Percentiles rank a stretch among this genome's conserved stretches.
Evolutionary conservation across 176 grass and related monocot species (phyloP).

Genomic region (Carex scoparia): DNA sequence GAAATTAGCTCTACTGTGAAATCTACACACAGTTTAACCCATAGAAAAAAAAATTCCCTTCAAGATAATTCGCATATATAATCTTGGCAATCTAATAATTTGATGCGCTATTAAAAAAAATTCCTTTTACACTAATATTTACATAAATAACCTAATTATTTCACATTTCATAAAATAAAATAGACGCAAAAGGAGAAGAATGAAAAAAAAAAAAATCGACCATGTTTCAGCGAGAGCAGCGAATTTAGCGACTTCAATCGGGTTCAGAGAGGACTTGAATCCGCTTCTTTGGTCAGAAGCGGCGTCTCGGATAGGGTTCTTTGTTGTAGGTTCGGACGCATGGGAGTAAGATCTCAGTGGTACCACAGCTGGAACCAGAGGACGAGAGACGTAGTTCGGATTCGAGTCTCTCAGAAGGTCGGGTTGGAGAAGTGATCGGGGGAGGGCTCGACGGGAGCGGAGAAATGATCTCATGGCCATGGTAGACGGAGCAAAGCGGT

Average conservation of each 20-base stretch:
- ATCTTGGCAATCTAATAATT: background rate
- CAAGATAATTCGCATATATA: background rate
- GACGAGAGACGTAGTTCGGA: background rate
- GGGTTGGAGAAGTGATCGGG: constrained; percentile 2
- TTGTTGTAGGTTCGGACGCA: constrained; percentile 16
- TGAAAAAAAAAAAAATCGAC: constrained; percentile 25
- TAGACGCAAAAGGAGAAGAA: background rate
- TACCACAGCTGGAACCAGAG: constrained; percentile 16
- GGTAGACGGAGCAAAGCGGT: background rate
- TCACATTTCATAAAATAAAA: background rate
- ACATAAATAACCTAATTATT: background rate
- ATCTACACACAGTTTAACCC: background rate
- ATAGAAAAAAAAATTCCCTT: background rate
- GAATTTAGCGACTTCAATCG: constrained; percentile 73
- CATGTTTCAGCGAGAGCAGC: constrained; percentile 76
- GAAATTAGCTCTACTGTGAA: background rate
- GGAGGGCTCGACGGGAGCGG: constrained; percentile 20
- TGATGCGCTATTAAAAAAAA: background rate
- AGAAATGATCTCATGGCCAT: constrained; percentile 19
- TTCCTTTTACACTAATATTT: background rate
- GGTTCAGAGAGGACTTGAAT: constrained; percentile 53
- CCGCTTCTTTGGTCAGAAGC: background rate
- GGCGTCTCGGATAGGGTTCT: background rate
- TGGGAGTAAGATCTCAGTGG: constrained; percentile 11
- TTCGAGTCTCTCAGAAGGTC: background rate